Evolutionary conservation across 176 grass and related monocot genomes (phyloP).

Genomic region (Oryza nivara): DNA sequence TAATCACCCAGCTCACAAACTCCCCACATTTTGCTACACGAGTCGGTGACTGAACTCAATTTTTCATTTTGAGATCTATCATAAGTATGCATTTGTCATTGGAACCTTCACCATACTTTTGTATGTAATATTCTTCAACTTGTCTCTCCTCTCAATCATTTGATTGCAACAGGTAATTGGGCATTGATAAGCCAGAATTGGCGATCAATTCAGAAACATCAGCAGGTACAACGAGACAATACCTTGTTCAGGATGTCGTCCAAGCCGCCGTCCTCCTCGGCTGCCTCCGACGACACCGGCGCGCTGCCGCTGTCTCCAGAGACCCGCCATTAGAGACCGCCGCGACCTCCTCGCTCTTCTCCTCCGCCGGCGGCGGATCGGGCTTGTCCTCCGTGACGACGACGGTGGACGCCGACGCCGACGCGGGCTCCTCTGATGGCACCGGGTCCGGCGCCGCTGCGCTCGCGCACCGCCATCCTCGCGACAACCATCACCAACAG

Average conservation of each 20-base stretch:
- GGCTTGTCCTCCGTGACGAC: constrained; percentile 60
- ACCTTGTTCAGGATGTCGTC: constrained; percentile 56
- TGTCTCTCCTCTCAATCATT: too few species aligned
- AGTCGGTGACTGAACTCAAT: not conserved
- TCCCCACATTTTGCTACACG: not conserved
- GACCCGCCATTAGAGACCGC: not conserved
- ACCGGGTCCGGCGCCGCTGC: constrained; percentile 33
- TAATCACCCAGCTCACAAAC: not conserved
- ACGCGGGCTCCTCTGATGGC: constrained; percentile 39
- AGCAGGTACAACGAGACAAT: constrained; percentile 3
- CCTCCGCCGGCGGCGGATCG: constrained; percentile 12
- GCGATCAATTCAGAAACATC: not conserved
- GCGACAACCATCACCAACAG: not conserved
- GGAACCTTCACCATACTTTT: not conserved
- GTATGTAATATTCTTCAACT: not conserved
- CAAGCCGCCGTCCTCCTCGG: constrained; percentile 3
- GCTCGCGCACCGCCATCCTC: constrained; percentile 47
- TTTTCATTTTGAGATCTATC: not conserved
- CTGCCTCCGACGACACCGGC: not conserved
- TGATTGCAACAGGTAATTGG: not conserved
- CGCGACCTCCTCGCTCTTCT: not conserved
- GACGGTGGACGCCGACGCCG: constrained; percentile 14
- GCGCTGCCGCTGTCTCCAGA: constrained; percentile 22
- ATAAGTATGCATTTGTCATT: not conserved
- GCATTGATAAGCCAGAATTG: not conserved